Evolutionary conservation across 2,329 filamentous ascomycete species (phyloP).

Genomic region (Hymenoscyphus fructigenus): DNA sequence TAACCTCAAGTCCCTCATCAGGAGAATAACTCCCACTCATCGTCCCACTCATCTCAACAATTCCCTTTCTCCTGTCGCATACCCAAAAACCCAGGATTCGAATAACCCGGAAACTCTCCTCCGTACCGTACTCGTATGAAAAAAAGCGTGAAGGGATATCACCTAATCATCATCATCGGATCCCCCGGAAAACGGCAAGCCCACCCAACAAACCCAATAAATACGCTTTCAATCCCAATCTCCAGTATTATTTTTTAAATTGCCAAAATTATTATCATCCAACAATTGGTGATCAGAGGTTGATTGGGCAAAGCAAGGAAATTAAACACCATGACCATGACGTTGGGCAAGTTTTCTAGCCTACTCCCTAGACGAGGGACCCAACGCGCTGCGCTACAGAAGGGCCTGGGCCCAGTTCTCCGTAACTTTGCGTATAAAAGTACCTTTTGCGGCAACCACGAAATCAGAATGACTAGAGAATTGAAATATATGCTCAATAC

Average conservation of each 20-base stretch:
- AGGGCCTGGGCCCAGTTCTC: too few relatives aligned
- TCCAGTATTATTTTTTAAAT: too few relatives aligned
- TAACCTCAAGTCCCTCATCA: not conserved
- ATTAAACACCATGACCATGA: too few relatives aligned
- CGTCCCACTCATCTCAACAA: not conserved
- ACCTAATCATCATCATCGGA: conserved; percentile 1
- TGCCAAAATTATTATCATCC: too few relatives aligned
- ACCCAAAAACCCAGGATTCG: not conserved
- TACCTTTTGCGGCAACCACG: too few relatives aligned
- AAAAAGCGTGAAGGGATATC: not conserved
- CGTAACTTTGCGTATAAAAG: too few relatives aligned
- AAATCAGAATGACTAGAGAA: too few relatives aligned
- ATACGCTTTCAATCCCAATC: not conserved
- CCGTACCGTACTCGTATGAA: not conserved
- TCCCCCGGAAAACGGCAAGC: not conserved
- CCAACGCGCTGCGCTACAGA: too few relatives aligned
- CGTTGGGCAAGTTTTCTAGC: too few relatives aligned
- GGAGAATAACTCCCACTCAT: not conserved
- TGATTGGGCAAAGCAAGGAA: too few relatives aligned
- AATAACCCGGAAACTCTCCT: not conserved
- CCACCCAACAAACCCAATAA: not conserved
- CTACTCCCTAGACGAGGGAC: too few relatives aligned
- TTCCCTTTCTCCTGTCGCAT: not conserved
- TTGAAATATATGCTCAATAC: too few relatives aligned
- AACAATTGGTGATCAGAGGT: not conserved